A percentile compares a stretch with the other conserved stretches of the same genome.
Evolutionary conservation across 306 rosid genomes (phyloP).

Genomic region (Vigna radiata): DNA sequence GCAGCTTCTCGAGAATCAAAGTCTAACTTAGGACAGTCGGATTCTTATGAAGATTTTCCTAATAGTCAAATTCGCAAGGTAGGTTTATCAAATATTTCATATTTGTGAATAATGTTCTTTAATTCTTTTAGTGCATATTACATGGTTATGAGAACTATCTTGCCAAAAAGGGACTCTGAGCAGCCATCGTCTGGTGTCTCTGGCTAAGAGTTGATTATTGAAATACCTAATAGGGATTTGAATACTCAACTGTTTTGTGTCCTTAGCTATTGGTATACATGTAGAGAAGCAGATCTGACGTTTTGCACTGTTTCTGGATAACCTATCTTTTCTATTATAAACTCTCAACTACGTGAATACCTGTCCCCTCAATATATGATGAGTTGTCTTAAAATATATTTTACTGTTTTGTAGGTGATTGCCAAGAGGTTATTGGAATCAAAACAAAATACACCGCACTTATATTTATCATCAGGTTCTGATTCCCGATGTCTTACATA

Average conservation of each 20-base stretch:
- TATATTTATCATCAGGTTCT: constrained; percentile 88
- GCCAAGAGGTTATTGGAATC: constrained; percentile 94
- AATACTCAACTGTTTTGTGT: constrained; percentile 19
- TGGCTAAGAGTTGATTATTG: constrained; percentile 33
- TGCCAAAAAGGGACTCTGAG: constrained; percentile 22
- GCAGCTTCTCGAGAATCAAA: constrained; percentile 54
- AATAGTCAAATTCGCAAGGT: constrained; percentile 98
- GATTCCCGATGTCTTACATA: constrained; percentile 34
- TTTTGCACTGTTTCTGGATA: constrained; percentile 22
- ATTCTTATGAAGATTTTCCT: constrained; percentile 83
- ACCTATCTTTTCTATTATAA: constrained; percentile 9
- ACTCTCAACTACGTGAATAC: constrained; percentile 29
- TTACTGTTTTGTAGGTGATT: constrained; percentile 69
- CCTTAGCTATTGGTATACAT: constrained; percentile 3
- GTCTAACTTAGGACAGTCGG: constrained; percentile 60
- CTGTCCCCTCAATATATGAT: constrained; percentile 1
- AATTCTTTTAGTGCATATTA: constrained; percentile 34
- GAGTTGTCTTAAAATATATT: constrained; percentile 29
- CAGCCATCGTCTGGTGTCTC: constrained; percentile 24
- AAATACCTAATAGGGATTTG: constrained; percentile 4
- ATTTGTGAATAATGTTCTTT: constrained; percentile 23
- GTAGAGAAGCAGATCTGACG: constrained; percentile 15
- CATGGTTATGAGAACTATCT: constrained; percentile 29
- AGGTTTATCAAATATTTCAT: constrained; percentile 38
- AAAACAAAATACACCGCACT: constrained; percentile 87